phyloP scores from a whole-genome alignment of 768 basidiomycete species.

The Lactarius quietus region DNA sequence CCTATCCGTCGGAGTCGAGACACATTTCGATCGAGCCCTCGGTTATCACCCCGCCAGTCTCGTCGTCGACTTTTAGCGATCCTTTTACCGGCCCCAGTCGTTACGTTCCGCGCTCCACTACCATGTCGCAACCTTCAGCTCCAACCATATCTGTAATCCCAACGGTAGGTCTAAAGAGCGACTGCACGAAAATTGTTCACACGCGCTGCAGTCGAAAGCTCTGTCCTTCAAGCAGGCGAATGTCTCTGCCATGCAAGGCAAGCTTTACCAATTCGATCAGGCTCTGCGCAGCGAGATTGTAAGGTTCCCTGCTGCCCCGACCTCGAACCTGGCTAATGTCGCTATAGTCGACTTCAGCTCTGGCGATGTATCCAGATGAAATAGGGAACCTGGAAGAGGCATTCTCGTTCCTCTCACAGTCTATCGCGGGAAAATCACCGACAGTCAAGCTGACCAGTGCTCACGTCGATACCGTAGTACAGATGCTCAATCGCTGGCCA shows the following conservation, averaged over 20 bases:
- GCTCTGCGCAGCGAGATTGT: constrained; percentile 66
- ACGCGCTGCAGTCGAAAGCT: constrained; percentile 46
- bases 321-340: constrained; percentile 3
- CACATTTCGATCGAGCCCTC: constrained; percentile 43
- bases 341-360: constrained; percentile 60
- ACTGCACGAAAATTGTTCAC: not conserved
- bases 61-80: constrained; percentile 27
- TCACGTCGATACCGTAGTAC: constrained; percentile 60
- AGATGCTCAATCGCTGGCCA: constrained; percentile 74
- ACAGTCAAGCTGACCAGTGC: constrained; percentile 37
- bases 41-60: constrained; percentile 32
- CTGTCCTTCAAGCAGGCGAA: constrained; percentile 85
- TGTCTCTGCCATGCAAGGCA: constrained; percentile 73
- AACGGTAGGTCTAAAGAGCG: constrained; percentile 18
- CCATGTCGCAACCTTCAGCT: constrained; percentile 7
- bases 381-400: constrained; percentile 52
- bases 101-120: constrained; percentile 17
- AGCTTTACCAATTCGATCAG: constrained; percentile 73
- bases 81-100: constrained; percentile 26
- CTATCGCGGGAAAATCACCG: constrained; percentile 38
- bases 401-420: constrained; percentile 55
- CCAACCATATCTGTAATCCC: constrained; percentile 18
- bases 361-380: constrained; percentile 70
- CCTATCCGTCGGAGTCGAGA: constrained; percentile 69
- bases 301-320: constrained; percentile 29